Evolutionary conservation across 306 rosid genomes (phyloP).

Genomic region (Begonia fuchsioides): DNA sequence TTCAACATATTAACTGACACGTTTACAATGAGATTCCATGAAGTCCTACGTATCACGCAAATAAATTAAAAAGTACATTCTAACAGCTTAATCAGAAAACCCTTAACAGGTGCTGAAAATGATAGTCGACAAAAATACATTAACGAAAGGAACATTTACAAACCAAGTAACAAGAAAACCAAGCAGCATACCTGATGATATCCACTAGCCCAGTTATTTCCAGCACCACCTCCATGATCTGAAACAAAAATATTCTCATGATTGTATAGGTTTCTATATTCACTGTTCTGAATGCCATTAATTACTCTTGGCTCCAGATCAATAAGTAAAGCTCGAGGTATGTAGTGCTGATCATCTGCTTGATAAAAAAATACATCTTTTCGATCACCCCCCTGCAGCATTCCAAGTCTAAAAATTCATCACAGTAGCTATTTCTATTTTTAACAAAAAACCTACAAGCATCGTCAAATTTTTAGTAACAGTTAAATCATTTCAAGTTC

Average conservation of each 20-base stretch:
- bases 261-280: slow-evolving; percentile 85
- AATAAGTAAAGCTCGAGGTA: slow-evolving; percentile 81
- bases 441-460: no score
- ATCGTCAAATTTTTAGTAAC: no score
- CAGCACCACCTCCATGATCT: slow-evolving; percentile 97
- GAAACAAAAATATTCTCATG: slow-evolving; percentile 87
- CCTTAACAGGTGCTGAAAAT: no score
- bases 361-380: slow-evolving; percentile 96
- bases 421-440: no score
- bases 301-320: slow-evolving; percentile 97
- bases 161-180: slow-evolving; percentile 3
- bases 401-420: slow-evolving; percentile 9
- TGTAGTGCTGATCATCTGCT: slow-evolving; percentile 97
- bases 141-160: slow-evolving; percentile 5
- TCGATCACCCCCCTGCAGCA: slow-evolving; percentile 83
- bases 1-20: no score
- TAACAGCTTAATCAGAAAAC: no score
- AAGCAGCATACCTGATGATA: slow-evolving; percentile 66
- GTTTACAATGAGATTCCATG: no score
- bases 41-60: no score
- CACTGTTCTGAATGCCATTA: slow-evolving; percentile 89
- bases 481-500: no score
- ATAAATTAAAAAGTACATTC: no score
- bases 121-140: no score
- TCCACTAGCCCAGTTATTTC: slow-evolving; percentile 98